Evolutionary conservation across 192 early-diverging fungal genomes (phyloP).

Genomic region (Podochytrium sp.): DNA sequence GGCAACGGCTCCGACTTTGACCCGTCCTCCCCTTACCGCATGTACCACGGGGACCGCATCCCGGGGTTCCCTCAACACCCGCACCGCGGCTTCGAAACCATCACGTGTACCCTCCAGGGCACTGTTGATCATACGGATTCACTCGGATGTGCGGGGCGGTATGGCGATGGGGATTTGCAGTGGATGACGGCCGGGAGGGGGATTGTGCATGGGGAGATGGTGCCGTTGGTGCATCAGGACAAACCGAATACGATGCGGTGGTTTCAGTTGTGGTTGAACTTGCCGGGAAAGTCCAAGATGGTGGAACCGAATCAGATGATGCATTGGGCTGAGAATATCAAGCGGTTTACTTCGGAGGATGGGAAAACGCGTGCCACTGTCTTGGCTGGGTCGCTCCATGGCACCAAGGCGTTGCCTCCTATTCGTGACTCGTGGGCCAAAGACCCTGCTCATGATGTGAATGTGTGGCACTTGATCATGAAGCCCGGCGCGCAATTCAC

Average conservation of each 20-base stretch:
- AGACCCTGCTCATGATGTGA: constrained; percentile 19
- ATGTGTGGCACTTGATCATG: constrained; percentile 38
- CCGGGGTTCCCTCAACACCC: constrained; percentile 34
- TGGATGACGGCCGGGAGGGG: constrained; percentile 75
- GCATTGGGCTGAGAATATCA: constrained; percentile 54
- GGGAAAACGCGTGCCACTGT: constrained; percentile 73
- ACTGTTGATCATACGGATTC: constrained; percentile 63
- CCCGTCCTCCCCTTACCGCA: neutral
- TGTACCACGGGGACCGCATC: constrained; percentile 21
- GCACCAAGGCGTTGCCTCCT: neutral
- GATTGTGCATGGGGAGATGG: constrained; percentile 53
- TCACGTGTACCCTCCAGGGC: constrained; percentile 67
- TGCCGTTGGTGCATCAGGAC: constrained; percentile 43
- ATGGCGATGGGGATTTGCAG: constrained; percentile 55
- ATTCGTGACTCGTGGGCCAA: constrained; percentile 24
- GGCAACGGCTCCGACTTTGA: constrained; percentile 38
- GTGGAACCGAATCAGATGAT: constrained; percentile 16
- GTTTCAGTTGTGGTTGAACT: constrained; percentile 67
- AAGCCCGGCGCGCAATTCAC: constrained; percentile 57
- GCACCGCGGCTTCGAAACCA: constrained; percentile 66
- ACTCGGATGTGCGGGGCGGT: constrained; percentile 54
- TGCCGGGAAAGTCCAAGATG: constrained; percentile 47
- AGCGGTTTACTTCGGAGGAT: constrained; percentile 53
- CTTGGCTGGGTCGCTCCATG: constrained; percentile 77
- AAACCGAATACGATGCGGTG: constrained; percentile 38